Evolutionary conservation across 2,329 filamentous ascomycete genomes (phyloP), one percentile per base, ranked within the genome.

Genomic region (Fusarium multiceps): DNA sequence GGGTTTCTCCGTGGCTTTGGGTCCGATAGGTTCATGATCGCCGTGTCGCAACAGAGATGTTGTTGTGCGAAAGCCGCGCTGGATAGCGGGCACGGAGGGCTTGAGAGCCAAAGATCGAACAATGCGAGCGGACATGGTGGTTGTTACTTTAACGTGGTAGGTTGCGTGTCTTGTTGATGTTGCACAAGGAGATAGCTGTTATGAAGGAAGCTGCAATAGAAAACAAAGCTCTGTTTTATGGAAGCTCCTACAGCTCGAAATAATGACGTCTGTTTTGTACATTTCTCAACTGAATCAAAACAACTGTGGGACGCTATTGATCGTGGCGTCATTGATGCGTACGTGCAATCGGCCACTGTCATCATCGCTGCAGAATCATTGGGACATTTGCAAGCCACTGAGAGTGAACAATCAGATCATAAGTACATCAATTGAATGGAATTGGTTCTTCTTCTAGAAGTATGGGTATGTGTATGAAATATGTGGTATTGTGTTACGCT

Each of bases 251-350:
- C 12, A 37, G 40, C 63, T 59, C 59, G 34, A 43, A 27, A 57
- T 51, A 13, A 48, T 62, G 45, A 45, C 27, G 30, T 56, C 28
- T 59, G 46, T 58, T 59, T 56, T 63, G 6, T 30, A 25, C 41
- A 34, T 41, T 41, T 51, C 49, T 41, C 8, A 51, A 25, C n/a
- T 28, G 37, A 41, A 63, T 63, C 64, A 20, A 71, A 62, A 34
- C 32, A 32, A 59, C 46, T 28, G 62, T 58, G 58, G 58, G 42
- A 60, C 48, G 60, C 14, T 41, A 41, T 30, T 42, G 34, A 54
- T 66, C 58, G 58, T 75, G 65, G 66, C 73, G 73, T 75, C 73
- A 75, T 75, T 47, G 51, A 71, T 75, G 59, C 59, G 72, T 73
- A 63, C 46, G 51, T 59, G 55, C 47, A 57, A 60, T 59, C 46